Percentiles rank a stretch among this genome's conserved stretches.
Evolutionary conservation across 805 yeast species (phyloP).

Genomic region (Starmerella scarabaei): DNA sequence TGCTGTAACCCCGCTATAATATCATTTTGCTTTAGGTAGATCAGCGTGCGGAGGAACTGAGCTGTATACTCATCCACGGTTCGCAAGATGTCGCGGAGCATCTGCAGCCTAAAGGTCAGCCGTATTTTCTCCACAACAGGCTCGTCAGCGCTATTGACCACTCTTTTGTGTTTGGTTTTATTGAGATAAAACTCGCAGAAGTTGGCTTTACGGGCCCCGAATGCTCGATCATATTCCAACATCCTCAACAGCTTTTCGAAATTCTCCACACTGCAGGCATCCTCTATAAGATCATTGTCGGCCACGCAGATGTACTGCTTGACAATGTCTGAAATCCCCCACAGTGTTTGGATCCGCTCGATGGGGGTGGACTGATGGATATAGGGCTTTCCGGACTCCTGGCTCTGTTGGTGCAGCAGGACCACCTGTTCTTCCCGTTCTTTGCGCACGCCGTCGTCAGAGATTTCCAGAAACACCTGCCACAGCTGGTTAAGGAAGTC

Average conservation of each 20-base stretch:
- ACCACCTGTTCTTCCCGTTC: neutral
- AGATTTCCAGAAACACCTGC: conserved; percentile 35
- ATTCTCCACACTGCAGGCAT: conserved; percentile 40
- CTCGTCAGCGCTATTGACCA: conserved; percentile 47
- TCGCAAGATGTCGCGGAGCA: conserved; percentile 71
- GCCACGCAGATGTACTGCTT: conserved; percentile 57
- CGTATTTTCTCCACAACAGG: conserved; percentile 45
- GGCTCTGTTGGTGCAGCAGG: neutral
- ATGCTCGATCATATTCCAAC: conserved; percentile 77
- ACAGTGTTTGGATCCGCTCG: conserved; percentile 42
- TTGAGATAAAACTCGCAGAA: conserved; percentile 53
- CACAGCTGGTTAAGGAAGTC: conserved; percentile 44
- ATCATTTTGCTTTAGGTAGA: conserved; percentile 55
- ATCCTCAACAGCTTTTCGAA: conserved; percentile 60
- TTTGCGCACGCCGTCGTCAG: conserved; percentile 34
- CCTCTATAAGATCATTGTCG: conserved; percentile 48
- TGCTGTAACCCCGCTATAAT: conserved; percentile 47
- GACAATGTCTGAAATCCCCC: conserved; percentile 56
- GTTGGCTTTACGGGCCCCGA: conserved; percentile 65
- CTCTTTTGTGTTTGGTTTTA: conserved; percentile 53
- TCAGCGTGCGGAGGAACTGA: conserved; percentile 50
- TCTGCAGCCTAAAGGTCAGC: conserved; percentile 64
- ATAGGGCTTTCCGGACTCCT: neutral
- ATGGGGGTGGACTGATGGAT: neutral
- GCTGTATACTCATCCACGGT: conserved; percentile 69